These are phyloP conservation scores for Limtongia smithiae DNA, from an alignment of 805 yeast species.

Conservation along the genomic window DNA sequence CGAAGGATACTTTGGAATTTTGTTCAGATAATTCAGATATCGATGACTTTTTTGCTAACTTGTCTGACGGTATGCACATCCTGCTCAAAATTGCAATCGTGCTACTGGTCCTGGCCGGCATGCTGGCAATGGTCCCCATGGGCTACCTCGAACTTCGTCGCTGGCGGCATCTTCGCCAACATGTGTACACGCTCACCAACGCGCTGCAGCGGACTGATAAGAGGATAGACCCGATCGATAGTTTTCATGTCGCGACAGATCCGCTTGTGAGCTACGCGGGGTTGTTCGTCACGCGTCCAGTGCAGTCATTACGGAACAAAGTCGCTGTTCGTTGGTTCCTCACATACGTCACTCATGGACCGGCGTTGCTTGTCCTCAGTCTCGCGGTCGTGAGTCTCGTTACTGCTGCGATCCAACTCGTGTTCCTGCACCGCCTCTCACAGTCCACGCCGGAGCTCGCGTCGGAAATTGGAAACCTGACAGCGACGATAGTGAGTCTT, in stretches of 20 bases:
- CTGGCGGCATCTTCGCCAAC: constrained; percentile 47
- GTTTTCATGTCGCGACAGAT: constrained; percentile 24
- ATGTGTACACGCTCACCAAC: constrained; percentile 33
- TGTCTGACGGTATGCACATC: constrained; percentile 38
- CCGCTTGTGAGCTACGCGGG: constrained; percentile 21
- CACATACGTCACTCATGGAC: constrained; percentile 51
- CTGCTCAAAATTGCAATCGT: constrained; percentile 42
- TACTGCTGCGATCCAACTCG: constrained; percentile 52
- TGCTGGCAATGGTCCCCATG: constrained; percentile 44
- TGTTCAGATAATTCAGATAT: constrained; percentile 41
- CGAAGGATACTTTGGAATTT: constrained; percentile 36
- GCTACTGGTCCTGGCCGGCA: constrained; percentile 42
- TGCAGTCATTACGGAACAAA: constrained; percentile 1
- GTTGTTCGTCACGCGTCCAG: constrained; percentile 22
- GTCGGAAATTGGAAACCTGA: constrained; percentile 10
- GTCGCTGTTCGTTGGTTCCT: constrained; percentile 44
- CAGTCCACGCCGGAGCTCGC: constrained; percentile 19
- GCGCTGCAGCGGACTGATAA: constrained; percentile 24
- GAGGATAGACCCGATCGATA: constrained; percentile 27
- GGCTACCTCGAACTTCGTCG: constrained; percentile 45
- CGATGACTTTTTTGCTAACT: constrained; percentile 39
- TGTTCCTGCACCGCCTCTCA: constrained; percentile 42
- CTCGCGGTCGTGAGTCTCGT: constrained; percentile 58
- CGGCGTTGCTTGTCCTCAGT: constrained; percentile 49
- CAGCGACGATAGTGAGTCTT: constrained; percentile 35